Evolutionary conservation across 2,329 filamentous ascomycete genomes (phyloP).

Genomic region (Macrophomina tecta): DNA sequence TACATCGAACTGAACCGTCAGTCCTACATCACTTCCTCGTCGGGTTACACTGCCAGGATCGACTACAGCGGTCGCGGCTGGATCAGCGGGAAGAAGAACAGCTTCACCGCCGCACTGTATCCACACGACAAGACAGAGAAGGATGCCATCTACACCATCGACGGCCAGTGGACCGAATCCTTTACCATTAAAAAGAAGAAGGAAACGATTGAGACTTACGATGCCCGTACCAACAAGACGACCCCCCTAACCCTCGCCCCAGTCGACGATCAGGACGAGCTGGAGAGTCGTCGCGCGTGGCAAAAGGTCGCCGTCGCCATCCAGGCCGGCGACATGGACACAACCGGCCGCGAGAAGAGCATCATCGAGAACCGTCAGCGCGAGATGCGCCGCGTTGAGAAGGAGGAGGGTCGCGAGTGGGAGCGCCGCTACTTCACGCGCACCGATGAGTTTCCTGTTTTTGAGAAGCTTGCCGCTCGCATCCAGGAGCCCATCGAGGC

Average conservation of each 20-base stretch:
- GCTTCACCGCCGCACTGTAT: slow-evolving; percentile 77
- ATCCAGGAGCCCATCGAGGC: slow-evolving; percentile 60
- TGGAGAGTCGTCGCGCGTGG: slow-evolving; percentile 90
- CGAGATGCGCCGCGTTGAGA: slow-evolving; percentile 75
- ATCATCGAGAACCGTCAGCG: slow-evolving; percentile 91
- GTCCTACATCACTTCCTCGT: slow-evolving; percentile 84
- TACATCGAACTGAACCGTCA: slow-evolving; percentile 89
- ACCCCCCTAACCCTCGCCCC: slow-evolving; percentile 75
- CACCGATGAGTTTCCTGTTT: slow-evolving; percentile 48
- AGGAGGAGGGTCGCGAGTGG: slow-evolving; percentile 77
- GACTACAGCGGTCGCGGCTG: slow-evolving; percentile 94
- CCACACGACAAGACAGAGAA: slow-evolving; percentile 69
- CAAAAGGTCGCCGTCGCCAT: slow-evolving; percentile 82
- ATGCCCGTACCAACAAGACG: slow-evolving; percentile 55
- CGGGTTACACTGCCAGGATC: slow-evolving; percentile 85
- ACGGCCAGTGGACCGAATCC: slow-evolving; percentile 87
- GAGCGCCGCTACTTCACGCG: slow-evolving; percentile 79
- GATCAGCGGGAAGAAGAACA: slow-evolving; percentile 96
- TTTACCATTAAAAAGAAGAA: slow-evolving; percentile 72
- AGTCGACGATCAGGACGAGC: slow-evolving; percentile 79
- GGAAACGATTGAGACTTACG: slow-evolving; percentile 51
- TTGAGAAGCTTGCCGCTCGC: slow-evolving; percentile 54
- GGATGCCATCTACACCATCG: slow-evolving; percentile 77
- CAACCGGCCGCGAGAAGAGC: slow-evolving; percentile 77
- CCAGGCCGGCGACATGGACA: slow-evolving; percentile 80